Percentiles rank a stretch among this genome's conserved stretches.
These are phyloP conservation scores for Basidiobolus heterosporus DNA, from an alignment of 371 early-diverging fungal genomes.

Conservation along the genomic window DNA sequence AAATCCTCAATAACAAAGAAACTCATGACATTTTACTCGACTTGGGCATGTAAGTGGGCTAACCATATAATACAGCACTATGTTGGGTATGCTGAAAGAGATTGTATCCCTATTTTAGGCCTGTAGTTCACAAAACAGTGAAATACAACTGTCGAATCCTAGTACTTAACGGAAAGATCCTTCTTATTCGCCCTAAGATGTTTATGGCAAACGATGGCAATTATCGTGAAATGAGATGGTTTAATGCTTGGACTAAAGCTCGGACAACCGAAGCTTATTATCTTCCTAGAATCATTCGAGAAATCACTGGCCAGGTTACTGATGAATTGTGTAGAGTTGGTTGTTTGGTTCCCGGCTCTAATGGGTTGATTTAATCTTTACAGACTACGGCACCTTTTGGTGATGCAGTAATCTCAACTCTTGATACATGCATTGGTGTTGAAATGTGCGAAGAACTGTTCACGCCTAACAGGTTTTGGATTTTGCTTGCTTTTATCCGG, in stretches of 20 bases:
- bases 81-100: neutral
- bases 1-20: constrained; percentile 45
- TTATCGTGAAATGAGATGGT: constrained; percentile 90
- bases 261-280: constrained; percentile 48
- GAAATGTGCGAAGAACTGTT: constrained; percentile 96
- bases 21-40: constrained; percentile 68
- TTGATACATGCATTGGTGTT: constrained; percentile 76
- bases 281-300: constrained; percentile 65
- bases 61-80: neutral
- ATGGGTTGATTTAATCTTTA: neutral
- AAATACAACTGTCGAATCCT: constrained; percentile 92
- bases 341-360: neutral
- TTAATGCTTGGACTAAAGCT: constrained; percentile 67
- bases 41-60: constrained; percentile 70
- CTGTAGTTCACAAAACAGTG: constrained; percentile 73
- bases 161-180: constrained; percentile 59
- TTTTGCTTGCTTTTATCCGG: neutral
- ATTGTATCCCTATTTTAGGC: constrained; percentile 29
- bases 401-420: constrained; percentile 61
- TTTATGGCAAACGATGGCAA: constrained; percentile 92
- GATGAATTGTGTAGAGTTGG: neutral
- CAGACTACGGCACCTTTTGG: constrained; percentile 56
- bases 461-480: constrained; percentile 57
- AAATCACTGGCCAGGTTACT: constrained; percentile 53
- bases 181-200: constrained; percentile 90